Conservation (phyloP, 2,329 filamentous ascomycete species). For the Trichoderma oligosporum region DNA sequence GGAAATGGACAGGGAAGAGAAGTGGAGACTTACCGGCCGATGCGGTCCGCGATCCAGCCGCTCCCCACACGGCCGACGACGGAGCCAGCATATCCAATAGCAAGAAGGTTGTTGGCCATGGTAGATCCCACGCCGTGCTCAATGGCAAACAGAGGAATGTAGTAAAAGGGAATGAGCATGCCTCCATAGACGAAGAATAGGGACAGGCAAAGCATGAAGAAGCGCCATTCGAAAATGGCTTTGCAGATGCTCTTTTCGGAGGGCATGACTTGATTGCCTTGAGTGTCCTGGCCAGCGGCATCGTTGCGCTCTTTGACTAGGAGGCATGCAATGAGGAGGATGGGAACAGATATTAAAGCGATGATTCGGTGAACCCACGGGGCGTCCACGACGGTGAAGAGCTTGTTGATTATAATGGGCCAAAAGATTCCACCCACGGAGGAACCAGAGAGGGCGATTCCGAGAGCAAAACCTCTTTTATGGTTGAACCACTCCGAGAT, state of each 20-base stretch:
- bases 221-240: conserved; percentile 27
- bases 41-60: conserved; percentile 49
- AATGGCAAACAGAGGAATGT: conserved; percentile 49
- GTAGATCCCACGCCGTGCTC: conserved; percentile 43
- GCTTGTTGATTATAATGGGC: conserved; percentile 27
- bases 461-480: conserved; percentile 31
- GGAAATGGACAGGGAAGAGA: too few relatives aligned
- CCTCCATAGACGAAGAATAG: conserved; percentile 30
- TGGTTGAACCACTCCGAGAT: conserved; percentile 33
- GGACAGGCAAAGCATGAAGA: conserved; percentile 24
- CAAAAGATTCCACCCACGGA: conserved; percentile 33
- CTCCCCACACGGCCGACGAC: conserved; percentile 50
- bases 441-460: conserved; percentile 31
- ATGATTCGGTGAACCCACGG: conserved; percentile 24
- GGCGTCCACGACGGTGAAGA: conserved; percentile 19
- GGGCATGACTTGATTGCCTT: conserved; percentile 16
- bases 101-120: conserved; percentile 57
- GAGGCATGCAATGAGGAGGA: conserved; percentile 27
- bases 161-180: conserved; percentile 32
- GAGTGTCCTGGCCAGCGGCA: conserved; percentile 20
- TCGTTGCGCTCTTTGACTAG: conserved; percentile 30
- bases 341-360: conserved; percentile 25
- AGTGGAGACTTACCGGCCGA: conserved; percentile 36
- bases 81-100: conserved; percentile 58
- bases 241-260: conserved; percentile 26